Conservation (phyloP, 1,139 yeast species). For the Scheffersomyces segobiensis region DNA sequence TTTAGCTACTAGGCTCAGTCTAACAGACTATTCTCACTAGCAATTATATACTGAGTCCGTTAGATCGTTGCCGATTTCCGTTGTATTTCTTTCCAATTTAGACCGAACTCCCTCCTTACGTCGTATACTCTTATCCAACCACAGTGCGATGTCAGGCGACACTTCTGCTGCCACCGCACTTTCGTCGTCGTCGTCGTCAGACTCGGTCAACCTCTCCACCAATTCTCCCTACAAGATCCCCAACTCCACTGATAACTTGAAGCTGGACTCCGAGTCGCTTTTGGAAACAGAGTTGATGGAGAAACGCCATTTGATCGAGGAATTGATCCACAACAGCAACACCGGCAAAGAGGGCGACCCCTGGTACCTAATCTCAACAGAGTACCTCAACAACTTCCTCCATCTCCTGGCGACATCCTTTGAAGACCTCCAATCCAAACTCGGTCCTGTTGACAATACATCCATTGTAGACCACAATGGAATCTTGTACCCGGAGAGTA, state of each 20-base stretch:
- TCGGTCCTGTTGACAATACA: conserved; percentile 38
- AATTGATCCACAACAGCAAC: conserved; percentile 17
- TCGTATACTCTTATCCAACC: background rate
- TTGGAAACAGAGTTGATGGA: conserved; percentile 4
- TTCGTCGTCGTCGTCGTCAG: background rate
- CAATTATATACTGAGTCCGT: background rate
- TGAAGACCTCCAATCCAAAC: conserved; percentile 20
- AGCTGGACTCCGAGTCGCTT: conserved; percentile 1
- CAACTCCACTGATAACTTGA: conserved; percentile 1
- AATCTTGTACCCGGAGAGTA: conserved; percentile 28
- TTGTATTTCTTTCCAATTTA: too few species aligned
- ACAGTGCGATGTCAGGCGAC: background rate
- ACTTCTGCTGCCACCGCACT: background rate
- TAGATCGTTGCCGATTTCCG: background rate
- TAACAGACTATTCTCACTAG: background rate
- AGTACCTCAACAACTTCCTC: conserved; percentile 28
- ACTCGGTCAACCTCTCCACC: background rate
- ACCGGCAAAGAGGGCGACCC: conserved; percentile 34
- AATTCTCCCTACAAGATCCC: background rate
- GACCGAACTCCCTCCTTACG: background rate
- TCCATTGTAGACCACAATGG: conserved; percentile 34
- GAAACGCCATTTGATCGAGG: conserved; percentile 23
- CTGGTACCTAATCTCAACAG: conserved; percentile 37
- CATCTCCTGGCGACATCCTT: conserved; percentile 24
- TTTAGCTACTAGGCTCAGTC: background rate